A percentile compares a stretch with the other conserved stretches of the same genome.
Conservation (phyloP, 257 asterid genomes). For the Jaltomata sinuosa region DNA sequence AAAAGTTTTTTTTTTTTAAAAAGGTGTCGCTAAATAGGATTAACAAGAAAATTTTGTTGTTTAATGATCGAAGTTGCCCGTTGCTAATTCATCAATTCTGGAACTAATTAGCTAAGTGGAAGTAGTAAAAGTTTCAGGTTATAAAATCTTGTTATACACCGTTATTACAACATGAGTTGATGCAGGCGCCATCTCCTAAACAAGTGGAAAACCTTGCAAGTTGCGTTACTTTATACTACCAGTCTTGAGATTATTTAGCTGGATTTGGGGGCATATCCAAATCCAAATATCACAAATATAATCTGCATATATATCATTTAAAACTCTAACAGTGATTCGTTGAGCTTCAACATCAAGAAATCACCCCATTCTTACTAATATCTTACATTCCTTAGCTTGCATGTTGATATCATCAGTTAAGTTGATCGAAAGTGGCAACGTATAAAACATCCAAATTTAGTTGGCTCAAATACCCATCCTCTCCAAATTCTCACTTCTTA, state of each 20-base stretch:
- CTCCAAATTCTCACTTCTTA: not conserved
- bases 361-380: not conserved
- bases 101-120: not conserved
- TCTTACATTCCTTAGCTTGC: not conserved
- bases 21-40: no score
- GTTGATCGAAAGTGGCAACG: not conserved
- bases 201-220: not conserved
- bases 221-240: not conserved
- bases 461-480: not conserved
- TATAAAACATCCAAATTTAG: not conserved
- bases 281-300: not conserved
- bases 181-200: not conserved
- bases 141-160: not conserved
- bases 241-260: not conserved
- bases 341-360: not conserved
- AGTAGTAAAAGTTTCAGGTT: not conserved
- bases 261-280: not conserved
- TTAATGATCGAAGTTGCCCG: no score
- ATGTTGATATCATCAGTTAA: not conserved
- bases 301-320: not conserved
- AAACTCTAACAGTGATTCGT: not conserved
- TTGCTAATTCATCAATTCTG: no score
- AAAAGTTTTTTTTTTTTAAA: no score
- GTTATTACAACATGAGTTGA: not conserved
- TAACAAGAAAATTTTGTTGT: no score